phyloP scores from a whole-genome alignment of 2,329 filamentous ascomycete species.

The Erysiphe pulchra region DNA sequence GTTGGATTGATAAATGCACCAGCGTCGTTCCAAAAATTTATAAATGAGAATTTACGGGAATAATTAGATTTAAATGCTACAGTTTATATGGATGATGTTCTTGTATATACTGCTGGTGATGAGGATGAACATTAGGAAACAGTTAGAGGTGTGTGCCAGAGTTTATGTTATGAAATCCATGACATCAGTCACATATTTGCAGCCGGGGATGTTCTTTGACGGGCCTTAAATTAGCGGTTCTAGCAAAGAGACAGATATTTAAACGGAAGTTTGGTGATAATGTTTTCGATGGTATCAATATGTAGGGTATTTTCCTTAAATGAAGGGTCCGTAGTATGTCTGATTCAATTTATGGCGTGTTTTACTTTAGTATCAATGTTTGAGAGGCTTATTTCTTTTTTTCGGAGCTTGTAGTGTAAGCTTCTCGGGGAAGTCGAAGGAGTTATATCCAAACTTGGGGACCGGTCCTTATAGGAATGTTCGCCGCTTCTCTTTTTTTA shows the following conservation, averaged over 20 bases:
- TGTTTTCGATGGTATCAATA: neutral
- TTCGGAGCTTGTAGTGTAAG: neutral
- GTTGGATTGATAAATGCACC: too few relatives aligned
- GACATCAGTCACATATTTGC: neutral
- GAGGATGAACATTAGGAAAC: too few relatives aligned
- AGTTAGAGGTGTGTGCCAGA: neutral
- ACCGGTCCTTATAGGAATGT: neutral
- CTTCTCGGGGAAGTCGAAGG: neutral
- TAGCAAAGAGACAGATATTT: neutral
- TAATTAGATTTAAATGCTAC: too few relatives aligned
- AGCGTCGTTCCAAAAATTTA: too few relatives aligned
- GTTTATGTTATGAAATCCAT: neutral
- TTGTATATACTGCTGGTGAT: too few relatives aligned
- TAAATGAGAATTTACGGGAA: too few relatives aligned
- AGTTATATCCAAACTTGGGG: neutral
- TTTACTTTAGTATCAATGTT: neutral
- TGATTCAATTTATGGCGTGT: neutral
- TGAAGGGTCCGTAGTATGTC: neutral
- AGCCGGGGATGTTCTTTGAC: neutral
- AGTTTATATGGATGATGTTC: too few relatives aligned
- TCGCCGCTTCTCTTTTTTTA: neutral
- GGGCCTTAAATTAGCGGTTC: neutral
- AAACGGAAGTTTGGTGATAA: neutral
- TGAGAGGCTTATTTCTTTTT: neutral
- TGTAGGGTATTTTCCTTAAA: neutral